phyloP scores from a whole-genome alignment of 306 rosid genomes.

The Adenanthera pavonina region DNA sequence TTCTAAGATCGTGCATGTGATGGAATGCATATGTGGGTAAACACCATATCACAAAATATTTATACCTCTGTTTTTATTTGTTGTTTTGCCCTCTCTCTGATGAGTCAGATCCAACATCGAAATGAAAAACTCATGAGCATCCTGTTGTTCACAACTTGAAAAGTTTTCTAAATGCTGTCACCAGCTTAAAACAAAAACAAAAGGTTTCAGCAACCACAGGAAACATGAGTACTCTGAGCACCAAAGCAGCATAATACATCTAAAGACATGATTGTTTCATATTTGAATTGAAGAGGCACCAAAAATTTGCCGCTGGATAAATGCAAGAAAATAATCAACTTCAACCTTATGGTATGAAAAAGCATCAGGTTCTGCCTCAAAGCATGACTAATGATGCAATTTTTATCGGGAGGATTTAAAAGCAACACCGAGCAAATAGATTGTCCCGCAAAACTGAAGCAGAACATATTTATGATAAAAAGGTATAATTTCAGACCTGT shows the following conservation, averaged over 20 bases:
- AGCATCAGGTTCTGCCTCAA: constrained; percentile 35
- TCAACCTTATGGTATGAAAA: constrained; percentile 29
- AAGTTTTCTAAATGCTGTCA: constrained; percentile 95
- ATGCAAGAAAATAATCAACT: constrained; percentile 31
- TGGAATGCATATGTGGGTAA: constrained; percentile 33
- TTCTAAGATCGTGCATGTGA: not conserved
- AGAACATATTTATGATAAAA: constrained; percentile 27
- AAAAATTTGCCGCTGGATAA: constrained; percentile 37
- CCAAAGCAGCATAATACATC: constrained; percentile 16
- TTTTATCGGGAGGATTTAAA: constrained; percentile 24
- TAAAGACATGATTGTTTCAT: constrained; percentile 32
- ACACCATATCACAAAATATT: constrained; percentile 13
- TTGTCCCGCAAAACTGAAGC: not conserved
- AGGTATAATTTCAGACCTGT: constrained; percentile 64
- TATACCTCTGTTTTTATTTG: constrained; percentile 70
- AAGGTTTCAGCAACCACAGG: constrained; percentile 55
- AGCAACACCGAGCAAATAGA: constrained; percentile 36
- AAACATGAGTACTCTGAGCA: constrained; percentile 39
- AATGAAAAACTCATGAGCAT: constrained; percentile 98
- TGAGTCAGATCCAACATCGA: constrained; percentile 91
- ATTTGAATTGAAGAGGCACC: constrained; percentile 34
- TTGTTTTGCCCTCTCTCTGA: constrained; percentile 71
- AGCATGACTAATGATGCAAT: constrained; percentile 38
- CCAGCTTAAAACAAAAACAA: constrained; percentile 87
- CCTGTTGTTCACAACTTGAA: constrained; percentile 96